A percentile compares a stretch with the other conserved stretches of the same genome.
phyloP scores from a whole-genome alignment of 495 filamentous ascomycete species.

The Penicillium fimorum region DNA sequence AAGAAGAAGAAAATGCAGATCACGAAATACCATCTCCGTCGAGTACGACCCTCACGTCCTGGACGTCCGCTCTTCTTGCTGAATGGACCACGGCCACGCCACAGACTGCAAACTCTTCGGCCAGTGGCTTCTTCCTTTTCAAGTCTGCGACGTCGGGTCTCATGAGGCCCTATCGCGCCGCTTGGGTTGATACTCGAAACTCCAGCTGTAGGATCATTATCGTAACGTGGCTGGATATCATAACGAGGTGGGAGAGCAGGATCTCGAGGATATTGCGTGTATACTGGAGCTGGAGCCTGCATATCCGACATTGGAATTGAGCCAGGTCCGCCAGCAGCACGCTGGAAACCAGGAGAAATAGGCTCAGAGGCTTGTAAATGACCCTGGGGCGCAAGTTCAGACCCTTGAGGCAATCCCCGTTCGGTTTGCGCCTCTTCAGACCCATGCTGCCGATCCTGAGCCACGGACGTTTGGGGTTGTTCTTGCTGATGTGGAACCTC shows the following conservation, averaged over 20 bases:
- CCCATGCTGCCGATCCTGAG: background rate
- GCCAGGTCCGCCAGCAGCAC: conserved; percentile 39
- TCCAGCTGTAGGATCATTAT: conserved; percentile 18
- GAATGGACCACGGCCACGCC: conserved; percentile 59
- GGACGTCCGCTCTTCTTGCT: conserved; percentile 56
- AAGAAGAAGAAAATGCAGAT: conserved; percentile 53
- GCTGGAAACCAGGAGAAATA: conserved; percentile 42
- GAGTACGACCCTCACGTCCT: conserved; percentile 62
- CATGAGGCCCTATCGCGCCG: conserved; percentile 42
- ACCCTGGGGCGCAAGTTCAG: background rate
- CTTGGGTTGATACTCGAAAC: conserved; percentile 27
- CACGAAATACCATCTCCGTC: conserved; percentile 58
- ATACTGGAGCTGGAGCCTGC: conserved; percentile 38
- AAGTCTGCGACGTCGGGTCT: conserved; percentile 53
- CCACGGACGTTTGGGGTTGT: background rate
- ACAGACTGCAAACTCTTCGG: conserved; percentile 55
- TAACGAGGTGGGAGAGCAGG: conserved; percentile 29
- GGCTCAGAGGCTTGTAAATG: conserved; percentile 27
- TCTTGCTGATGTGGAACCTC: background rate
- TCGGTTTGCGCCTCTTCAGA: background rate
- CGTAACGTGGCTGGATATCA: conserved; percentile 15
- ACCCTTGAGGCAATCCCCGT: background rate
- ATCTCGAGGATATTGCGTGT: conserved; percentile 23
- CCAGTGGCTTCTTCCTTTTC: conserved; percentile 63
- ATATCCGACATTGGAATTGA: conserved; percentile 50